These are phyloP conservation scores for Umbelopsis ramanniana DNA, from an alignment of 192 early-diverging fungal species.

Conservation along the genomic window DNA sequence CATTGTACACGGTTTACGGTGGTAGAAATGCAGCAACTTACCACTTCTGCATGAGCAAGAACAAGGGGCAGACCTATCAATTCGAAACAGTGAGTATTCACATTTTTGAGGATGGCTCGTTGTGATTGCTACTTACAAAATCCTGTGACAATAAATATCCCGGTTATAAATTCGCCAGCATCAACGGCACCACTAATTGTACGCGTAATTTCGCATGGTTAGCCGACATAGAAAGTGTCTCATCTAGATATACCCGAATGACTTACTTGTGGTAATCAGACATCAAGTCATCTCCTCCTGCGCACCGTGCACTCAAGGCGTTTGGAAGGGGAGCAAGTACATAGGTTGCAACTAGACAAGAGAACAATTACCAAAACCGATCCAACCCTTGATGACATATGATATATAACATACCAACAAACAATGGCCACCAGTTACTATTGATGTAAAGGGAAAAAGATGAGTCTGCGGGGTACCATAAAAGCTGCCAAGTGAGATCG, in stretches of 20 bases:
- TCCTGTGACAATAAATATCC: slow-evolving; percentile 90
- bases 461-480: neutral
- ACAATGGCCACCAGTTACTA: slow-evolving; percentile 95
- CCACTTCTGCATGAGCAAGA: slow-evolving; percentile 79
- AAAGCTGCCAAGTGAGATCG: neutral
- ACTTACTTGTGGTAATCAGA: slow-evolving; percentile 61
- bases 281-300: slow-evolving; percentile 70
- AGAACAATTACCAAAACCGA: neutral
- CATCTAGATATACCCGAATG: neutral
- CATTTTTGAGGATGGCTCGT: neutral
- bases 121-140: slow-evolving; percentile 60
- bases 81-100: neutral
- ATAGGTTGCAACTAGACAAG: slow-evolving; percentile 77
- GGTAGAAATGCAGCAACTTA: slow-evolving; percentile 42
- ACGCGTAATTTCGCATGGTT: neutral
- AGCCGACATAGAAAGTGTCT: slow-evolving; percentile 19
- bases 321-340: slow-evolving; percentile 93
- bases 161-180: slow-evolving; percentile 86
- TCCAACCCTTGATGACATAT: neutral
- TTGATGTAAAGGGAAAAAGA: neutral
- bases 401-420: slow-evolving; percentile 62
- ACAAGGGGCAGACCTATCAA: slow-evolving; percentile 73
- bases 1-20: neutral
- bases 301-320: slow-evolving; percentile 75
- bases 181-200: slow-evolving; percentile 52